Percentiles rank a stretch among this genome's conserved stretches.
Conservation (phyloP, 2,329 filamentous ascomycete genomes). For the Aspergillus sp. region DNA sequence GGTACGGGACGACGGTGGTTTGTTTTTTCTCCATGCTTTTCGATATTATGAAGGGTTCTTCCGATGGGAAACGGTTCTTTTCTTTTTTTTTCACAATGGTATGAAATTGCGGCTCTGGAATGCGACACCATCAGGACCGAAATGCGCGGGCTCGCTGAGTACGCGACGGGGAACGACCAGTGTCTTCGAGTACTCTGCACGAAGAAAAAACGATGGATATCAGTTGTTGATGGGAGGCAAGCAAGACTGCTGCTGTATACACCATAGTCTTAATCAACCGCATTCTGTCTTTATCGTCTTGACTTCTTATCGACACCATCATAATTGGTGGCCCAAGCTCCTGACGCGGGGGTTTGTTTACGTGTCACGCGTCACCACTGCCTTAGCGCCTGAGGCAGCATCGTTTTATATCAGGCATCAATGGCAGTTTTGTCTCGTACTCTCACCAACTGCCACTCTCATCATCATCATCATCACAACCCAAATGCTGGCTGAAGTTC, state of each 20-base stretch:
- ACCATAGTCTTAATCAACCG: conserved; percentile 19
- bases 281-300: conserved; percentile 4
- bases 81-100: conserved; percentile 9
- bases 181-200: not conserved
- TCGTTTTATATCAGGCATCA: not conserved
- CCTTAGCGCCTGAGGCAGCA: not conserved
- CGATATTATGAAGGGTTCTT: conserved; percentile 18
- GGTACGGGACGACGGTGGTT: conserved; percentile 27
- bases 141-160: conserved; percentile 8
- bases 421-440: not conserved
- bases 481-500: too few species aligned
- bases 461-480: not conserved
- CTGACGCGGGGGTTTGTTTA: conserved; percentile 18
- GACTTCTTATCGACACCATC: not conserved
- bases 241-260: conserved; percentile 21
- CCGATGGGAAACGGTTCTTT: conserved; percentile 20
- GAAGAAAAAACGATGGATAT: conserved; percentile 7
- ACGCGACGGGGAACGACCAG: not conserved
- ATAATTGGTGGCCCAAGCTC: conserved; percentile 13
- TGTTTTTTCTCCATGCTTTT: conserved; percentile 17
- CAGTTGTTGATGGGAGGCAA: conserved; percentile 11
- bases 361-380: conserved; percentile 5
- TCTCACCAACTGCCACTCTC: too few species aligned
- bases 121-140: conserved; percentile 9
- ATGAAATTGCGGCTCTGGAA: conserved; percentile 16